Percentiles rank a stretch among this genome's conserved stretches.
These are phyloP conservation scores for Sarocladiaceae sp. DNA, from an alignment of 2,329 filamentous ascomycete species.

Conservation along the genomic window DNA sequence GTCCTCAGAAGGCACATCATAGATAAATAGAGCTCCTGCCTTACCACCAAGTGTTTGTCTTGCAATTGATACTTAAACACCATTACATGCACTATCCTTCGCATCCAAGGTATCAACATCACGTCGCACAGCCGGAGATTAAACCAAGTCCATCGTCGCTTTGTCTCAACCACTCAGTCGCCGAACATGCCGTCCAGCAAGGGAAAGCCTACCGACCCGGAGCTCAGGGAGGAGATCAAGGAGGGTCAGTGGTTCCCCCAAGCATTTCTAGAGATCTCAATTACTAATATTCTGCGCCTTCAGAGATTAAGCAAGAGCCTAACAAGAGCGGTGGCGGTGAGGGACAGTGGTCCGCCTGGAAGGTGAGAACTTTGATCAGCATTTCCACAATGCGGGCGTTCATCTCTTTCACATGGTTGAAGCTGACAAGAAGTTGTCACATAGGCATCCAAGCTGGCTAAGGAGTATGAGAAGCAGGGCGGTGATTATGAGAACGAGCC, in stretches of 20 bases:
- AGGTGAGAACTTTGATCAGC: constrained; percentile 9
- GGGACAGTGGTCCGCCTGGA: constrained; percentile 21
- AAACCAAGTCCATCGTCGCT: too few relatives aligned
- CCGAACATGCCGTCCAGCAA: constrained; percentile 30
- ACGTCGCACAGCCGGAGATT: too few relatives aligned
- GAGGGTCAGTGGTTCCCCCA: too few relatives aligned
- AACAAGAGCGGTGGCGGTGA: constrained; percentile 34
- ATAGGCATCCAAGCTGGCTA: constrained; percentile 30
- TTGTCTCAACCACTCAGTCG: neutral
- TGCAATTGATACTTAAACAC: too few relatives aligned
- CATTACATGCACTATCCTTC: too few relatives aligned
- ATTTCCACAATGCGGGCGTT: neutral
- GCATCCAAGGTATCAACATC: too few relatives aligned
- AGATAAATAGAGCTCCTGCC: too few relatives aligned
- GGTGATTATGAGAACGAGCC: constrained; percentile 33
- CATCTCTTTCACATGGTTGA: too few relatives aligned
- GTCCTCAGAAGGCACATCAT: too few relatives aligned
- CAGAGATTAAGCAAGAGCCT: constrained; percentile 35
- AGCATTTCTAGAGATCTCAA: too few relatives aligned
- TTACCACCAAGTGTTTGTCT: too few relatives aligned
- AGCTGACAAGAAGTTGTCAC: neutral
- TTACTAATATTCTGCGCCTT: too few relatives aligned
- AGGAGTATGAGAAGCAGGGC: constrained; percentile 36
- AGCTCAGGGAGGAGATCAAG: constrained; percentile 32
- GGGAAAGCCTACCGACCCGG: constrained; percentile 33